Evolutionary conservation across 2,329 filamentous ascomycete genomes (phyloP).

Genomic region (Plenodomus biglobosus): DNA sequence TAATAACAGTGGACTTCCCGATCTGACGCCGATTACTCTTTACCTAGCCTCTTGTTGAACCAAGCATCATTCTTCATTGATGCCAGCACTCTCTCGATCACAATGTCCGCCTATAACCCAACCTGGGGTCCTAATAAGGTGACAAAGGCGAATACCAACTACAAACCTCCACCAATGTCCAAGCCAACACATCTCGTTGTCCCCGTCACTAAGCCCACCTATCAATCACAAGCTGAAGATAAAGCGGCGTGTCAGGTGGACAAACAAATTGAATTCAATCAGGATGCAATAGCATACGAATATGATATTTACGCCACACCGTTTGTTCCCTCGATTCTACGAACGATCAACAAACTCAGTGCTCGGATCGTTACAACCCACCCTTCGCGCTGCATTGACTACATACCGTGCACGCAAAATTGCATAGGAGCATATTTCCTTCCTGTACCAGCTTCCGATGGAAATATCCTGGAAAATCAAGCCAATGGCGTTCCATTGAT

Average conservation of each 20-base stretch:
- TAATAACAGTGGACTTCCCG: no score
- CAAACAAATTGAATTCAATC: background rate
- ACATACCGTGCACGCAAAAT: constrained; percentile 11
- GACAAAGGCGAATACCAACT: background rate
- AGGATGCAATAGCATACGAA: constrained; percentile 1
- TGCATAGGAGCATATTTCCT: constrained; percentile 28
- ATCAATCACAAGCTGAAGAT: background rate
- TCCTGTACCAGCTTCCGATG: background rate
- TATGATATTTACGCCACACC: constrained; percentile 28
- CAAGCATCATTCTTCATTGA: background rate
- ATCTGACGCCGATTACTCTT: no score
- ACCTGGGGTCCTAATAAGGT: background rate
- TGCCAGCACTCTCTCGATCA: background rate
- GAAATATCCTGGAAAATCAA: background rate
- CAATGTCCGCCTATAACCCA: background rate
- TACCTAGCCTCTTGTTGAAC: no score
- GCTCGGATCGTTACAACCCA: constrained; percentile 6
- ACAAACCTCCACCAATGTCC: background rate
- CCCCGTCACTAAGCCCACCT: background rate
- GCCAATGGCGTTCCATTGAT: background rate
- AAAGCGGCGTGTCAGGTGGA: background rate
- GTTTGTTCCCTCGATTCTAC: constrained; percentile 18
- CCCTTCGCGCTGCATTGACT: constrained; percentile 18
- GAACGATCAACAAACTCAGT: constrained; percentile 18
- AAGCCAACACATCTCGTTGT: background rate